Base-by-base conservation (phyloP, 2,329 filamentous ascomycete species). In the Trichoderma oligosporum region DNA sequence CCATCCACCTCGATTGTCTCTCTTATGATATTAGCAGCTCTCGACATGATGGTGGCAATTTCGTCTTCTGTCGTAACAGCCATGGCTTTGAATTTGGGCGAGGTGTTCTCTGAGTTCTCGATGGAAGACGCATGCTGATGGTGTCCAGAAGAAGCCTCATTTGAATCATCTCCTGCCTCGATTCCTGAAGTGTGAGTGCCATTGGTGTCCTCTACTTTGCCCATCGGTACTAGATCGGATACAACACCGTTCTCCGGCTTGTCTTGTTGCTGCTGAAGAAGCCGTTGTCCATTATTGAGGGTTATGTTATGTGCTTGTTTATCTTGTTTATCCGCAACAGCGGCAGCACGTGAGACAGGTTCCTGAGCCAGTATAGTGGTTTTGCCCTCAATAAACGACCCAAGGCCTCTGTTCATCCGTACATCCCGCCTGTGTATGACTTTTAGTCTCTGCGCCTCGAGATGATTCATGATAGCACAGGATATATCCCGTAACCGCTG, bases 11-110 rank as follows among this genome's bases (percentile, higher is more conserved):
- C 72, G 4, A 79, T 64, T 0, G 74, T 72, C 27, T 77, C 67
- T 1, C 73, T 64, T 7, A 80, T 68, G 2, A 79, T 67, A 20
- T 71, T 71, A 11, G 77, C 73, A 8, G 77, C 78, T 20, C 73
- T 75, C 0, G 72, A 71, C 46, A 78, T 77, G 2, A 77, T 62
- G 4, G 46, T 27, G 4, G 60, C 35, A 51, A 57, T 49, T 56
- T 48, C 8, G 24, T 53, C 22, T 1, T 58, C 54, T 22, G 55
- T 31, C n/a, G 16, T 42, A 7, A 27, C 47, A 39, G 14, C 46
- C 12, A 45, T 42, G 7, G 8, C 42, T 14, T 49, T 60, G 4
- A 20, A 18, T 20, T 41, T 35, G 5, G 53, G 29, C 5, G 14
- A 18, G 27, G 29, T 33, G n/a, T 42, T 7, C 22, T 39, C 53